Evolutionary conservation across 2,329 filamentous ascomycete genomes (phyloP), one percentile per base, ranked within the genome.

Genomic region (Aquanectria penicillioides): DNA sequence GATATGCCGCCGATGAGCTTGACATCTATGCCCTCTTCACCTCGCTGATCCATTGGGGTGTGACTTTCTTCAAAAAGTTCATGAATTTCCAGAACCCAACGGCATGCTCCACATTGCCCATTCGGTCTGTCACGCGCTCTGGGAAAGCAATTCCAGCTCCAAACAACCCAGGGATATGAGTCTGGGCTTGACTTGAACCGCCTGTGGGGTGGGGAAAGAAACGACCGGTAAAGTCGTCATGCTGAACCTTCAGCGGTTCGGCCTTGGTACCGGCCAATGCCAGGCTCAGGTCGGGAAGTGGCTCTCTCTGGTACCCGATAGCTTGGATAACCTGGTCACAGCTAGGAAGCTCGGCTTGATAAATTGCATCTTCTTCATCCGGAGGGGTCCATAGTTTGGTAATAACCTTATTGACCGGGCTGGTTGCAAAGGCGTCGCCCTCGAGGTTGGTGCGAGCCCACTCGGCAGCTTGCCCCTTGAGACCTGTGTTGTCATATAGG

Each of bases 1-100:
- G 28, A 23, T 43, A 28, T 43, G n/a, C 12, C 15, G 56, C 17
- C 13, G 33, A 54, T 4, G 50, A 44, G 9, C 6, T 67, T 0
- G 38, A 41, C 0, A 20, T 44, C 43, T 46, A 33, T 33, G 43
- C 15, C 10, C 15, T 36, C 9, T 49, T 37, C 3, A 23, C 9
- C 5, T 25, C 8, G 7, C 44, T 22, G 4, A 56, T 23, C 61
- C 61, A 63, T 31, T 63, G 28, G 12, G 83, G 83, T 17, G 79
- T 75, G 5, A 86, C 84, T 59, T 77, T 80, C 73, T 84, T 83
- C 51, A 86, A 71, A 65, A 83, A 88, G 41, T 81, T 85, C 85
- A 89, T 88, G 63, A 89, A 89, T 73, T 89, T 89, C 69, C 79
- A 87, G 68, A 89, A 82, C 0, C 87, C 87, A 47, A 89, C 87